Percentiles rank a stretch among this genome's conserved stretches.
phyloP scores from a whole-genome alignment of 2,329 filamentous ascomycete genomes.

The Fusarium equiseti region DNA sequence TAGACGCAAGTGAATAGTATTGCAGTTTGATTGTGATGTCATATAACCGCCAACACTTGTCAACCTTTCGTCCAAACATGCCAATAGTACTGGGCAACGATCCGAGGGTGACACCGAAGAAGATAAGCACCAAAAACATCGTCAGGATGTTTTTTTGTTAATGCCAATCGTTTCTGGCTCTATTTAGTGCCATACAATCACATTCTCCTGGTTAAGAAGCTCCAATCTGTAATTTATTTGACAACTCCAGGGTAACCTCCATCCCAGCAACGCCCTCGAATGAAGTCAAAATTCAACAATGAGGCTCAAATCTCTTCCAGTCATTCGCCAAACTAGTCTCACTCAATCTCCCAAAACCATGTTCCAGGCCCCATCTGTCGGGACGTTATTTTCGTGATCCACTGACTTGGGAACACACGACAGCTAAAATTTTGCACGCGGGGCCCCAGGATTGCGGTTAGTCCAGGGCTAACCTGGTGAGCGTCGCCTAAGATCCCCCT shows the following conservation, averaged over 20 bases:
- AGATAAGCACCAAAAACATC: too few species aligned
- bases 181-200: too few species aligned
- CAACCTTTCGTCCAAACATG: too few species aligned
- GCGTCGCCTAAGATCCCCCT: slow-evolving; percentile 16
- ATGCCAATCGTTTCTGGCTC: too few species aligned
- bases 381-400: slow-evolving; percentile 13
- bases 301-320: not conserved
- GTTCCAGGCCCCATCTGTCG: not conserved
- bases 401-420: slow-evolving; percentile 23
- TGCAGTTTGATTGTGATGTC: too few species aligned
- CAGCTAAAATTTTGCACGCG: slow-evolving; percentile 20
- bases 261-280: rapidly evolving
- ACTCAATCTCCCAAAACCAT: not conserved
- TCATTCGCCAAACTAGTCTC: not conserved
- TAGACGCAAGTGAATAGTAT: too few species aligned
- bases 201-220: too few species aligned
- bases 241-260: not conserved
- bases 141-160: too few species aligned
- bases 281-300: not conserved
- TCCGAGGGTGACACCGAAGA: too few species aligned
- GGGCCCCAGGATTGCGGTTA: slow-evolving; percentile 25
- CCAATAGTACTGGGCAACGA: too few species aligned
- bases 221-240: too few species aligned
- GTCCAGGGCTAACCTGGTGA: slow-evolving; percentile 2
- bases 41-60: too few species aligned